These are phyloP conservation scores for Carex myosuroides DNA, from an alignment of 176 grass and related monocot genomes.

Conservation along the genomic window DNA sequence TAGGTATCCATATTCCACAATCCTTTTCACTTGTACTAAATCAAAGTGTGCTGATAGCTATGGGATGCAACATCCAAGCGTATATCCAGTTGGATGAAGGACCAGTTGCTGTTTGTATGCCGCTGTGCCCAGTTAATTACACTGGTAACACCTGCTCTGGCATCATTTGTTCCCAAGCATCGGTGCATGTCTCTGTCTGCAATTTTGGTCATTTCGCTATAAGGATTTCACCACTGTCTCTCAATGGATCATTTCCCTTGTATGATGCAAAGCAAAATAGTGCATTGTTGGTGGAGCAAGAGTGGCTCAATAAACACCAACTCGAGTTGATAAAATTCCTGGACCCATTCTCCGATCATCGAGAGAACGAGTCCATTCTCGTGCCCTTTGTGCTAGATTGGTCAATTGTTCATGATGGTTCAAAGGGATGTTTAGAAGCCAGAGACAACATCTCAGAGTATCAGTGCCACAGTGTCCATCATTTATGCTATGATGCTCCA, in stretches of 20 bases:
- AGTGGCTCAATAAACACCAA: conserved; percentile 9
- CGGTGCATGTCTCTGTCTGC: neutral
- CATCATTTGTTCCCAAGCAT: neutral
- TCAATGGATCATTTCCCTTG: neutral
- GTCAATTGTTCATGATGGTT: neutral
- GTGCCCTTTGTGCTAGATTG: conserved; percentile 17
- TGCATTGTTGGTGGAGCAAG: conserved; percentile 16
- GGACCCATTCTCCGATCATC: neutral
- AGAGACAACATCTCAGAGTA: neutral
- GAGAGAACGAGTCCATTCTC: neutral
- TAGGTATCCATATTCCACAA: neutral
- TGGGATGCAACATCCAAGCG: neutral
- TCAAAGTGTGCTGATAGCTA: neutral
- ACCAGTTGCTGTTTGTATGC: neutral
- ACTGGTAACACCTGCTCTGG: neutral
- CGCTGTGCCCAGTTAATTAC: neutral
- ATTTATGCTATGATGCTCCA: neutral
- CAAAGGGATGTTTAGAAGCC: neutral
- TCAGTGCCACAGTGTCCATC: conserved; percentile 6
- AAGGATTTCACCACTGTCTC: neutral
- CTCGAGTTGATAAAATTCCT: neutral
- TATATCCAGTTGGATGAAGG: neutral
- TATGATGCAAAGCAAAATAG: neutral
- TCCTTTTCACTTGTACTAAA: neutral
- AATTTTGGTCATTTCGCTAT: neutral